Base-by-base conservation (phyloP, 2,329 filamentous ascomycete genomes). In the Pochonia chlamydosporia region DNA sequence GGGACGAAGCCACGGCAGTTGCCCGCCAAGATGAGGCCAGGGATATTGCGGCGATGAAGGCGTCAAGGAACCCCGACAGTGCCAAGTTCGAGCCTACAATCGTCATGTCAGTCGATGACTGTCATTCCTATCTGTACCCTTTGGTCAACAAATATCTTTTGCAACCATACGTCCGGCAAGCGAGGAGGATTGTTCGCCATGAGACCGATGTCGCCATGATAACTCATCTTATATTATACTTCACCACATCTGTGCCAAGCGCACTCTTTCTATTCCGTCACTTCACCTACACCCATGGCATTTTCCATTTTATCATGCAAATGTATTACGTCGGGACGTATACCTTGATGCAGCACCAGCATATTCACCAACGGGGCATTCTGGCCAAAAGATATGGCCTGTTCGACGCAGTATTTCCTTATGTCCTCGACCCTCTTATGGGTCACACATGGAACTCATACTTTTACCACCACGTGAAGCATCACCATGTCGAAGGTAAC, bases 401-500 rank as follows among this genome's bases (percentile, higher is more conserved):
- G 25, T 64, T 91, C 49, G 87, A 92, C 58, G 60, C 65, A 5
- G 44, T 74, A 2, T 91, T 90, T 55, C 87, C 87, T 0, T 92
- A 89, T 60, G 63, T 91, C 35, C 70, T 81, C 10, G 85, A 90
- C 55, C 87, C 87, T 0, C 66, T 92, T 48, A 85, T 89, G 78
- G 87, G 87, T 10, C 87, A 92, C 59, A 90, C 87, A 0, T 90
- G 86, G 85, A 89, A 92, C 66, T 84, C 83, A 2, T 92, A 92
- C 67, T 92, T 78, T 62, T 91, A 89, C 60, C 87, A 92, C 60
- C 87, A 92, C 58, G 85, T 91, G 60, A 92, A 92, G 70, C 86
- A 90, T 59, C 87, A 92, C 60, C 87, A 92, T 54, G 82, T 91
- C 47, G 87, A 91, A 66, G 84, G 81, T 52, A 92, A 92, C 57